A percentile compares a stretch with the other conserved stretches of the same genome.
phyloP scores from a whole-genome alignment of 2,329 filamentous ascomycete species.

The Penicillium sp. region DNA sequence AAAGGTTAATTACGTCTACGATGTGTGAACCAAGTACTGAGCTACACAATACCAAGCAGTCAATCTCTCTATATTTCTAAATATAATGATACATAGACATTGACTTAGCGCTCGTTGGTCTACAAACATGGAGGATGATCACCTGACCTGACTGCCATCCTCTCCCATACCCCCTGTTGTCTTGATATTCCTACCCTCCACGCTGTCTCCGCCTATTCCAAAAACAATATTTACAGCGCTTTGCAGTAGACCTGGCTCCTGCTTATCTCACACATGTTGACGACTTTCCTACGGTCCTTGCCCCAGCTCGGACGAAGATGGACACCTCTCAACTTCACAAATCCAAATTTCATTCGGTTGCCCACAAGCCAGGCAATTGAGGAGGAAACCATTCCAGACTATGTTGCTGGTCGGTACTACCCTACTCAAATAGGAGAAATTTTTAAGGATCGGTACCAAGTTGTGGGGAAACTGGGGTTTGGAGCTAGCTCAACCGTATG shows the following conservation, averaged over 20 bases:
- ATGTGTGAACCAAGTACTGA: too few relatives aligned
- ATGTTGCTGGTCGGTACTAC: slow-evolving; percentile 27
- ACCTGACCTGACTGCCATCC: too few relatives aligned
- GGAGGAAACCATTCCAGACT: slow-evolving; percentile 30
- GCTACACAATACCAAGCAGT: too few relatives aligned
- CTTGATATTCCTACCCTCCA: too few relatives aligned
- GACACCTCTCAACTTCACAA: slow-evolving; percentile 32
- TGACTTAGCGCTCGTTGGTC: too few relatives aligned
- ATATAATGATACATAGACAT: too few relatives aligned
- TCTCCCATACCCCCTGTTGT: too few relatives aligned
- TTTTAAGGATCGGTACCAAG: slow-evolving; percentile 29
- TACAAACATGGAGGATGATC: too few relatives aligned
- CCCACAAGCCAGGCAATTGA: slow-evolving; percentile 24
- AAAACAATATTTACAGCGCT: too few relatives aligned
- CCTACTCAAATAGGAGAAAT: slow-evolving; percentile 30
- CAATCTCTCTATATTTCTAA: too few relatives aligned
- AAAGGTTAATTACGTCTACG: too few relatives aligned
- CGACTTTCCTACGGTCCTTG: slow-evolving; percentile 22
- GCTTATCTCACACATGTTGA: slow-evolving; percentile 6
- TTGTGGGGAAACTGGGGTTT: slow-evolving; percentile 36
- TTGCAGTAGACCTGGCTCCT: not conserved
- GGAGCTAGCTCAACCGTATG: slow-evolving; percentile 35
- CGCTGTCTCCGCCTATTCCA: too few relatives aligned
- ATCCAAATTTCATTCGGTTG: slow-evolving; percentile 26
- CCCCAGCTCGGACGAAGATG: slow-evolving; percentile 24